These are phyloP conservation scores for Cyclanthera cordifolia DNA, from an alignment of 306 rosid genomes.

Conservation along the genomic window DNA sequence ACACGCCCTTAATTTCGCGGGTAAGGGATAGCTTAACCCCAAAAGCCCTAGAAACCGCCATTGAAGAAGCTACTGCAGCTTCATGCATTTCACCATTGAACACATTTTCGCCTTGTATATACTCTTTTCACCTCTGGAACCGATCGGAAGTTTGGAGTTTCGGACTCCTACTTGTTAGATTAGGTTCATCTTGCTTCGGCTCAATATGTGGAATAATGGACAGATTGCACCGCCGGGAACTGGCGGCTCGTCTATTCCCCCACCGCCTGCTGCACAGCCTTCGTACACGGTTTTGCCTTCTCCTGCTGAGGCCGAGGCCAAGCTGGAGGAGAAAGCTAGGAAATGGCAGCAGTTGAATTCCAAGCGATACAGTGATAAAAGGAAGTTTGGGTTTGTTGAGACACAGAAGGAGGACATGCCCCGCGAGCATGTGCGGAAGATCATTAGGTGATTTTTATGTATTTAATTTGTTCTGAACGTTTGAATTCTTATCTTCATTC, in stretches of 20 bases:
- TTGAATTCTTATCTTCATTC: neutral
- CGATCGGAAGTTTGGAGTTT: conserved; percentile 15
- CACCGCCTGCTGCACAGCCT: conserved; percentile 71
- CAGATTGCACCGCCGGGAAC: conserved; percentile 95
- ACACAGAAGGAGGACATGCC: conserved; percentile 99
- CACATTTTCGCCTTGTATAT: neutral
- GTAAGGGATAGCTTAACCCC: neutral
- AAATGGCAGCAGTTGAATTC: conserved; percentile 97
- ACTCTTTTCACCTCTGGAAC: neutral
- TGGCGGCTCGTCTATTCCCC: conserved; percentile 66
- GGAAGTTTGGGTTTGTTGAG: conserved; percentile 95
- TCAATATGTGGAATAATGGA: conserved; percentile 79
- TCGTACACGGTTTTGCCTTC: conserved; percentile 79
- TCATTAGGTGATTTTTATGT: conserved; percentile 43
- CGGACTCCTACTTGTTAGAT: conserved; percentile 10
- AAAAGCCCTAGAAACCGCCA: conserved; percentile 18
- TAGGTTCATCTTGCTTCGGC: neutral
- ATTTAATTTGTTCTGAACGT: neutral
- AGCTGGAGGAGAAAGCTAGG: conserved; percentile 87
- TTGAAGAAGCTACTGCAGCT: neutral
- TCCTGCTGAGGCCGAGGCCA: conserved; percentile 69
- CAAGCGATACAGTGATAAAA: conserved; percentile 84
- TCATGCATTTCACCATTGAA: neutral
- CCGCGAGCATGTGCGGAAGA: conserved; percentile 89
- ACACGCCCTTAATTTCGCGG: no score